These are phyloP conservation scores for Oemleria cerasiformis DNA, from an alignment of 306 rosid species.

Conservation along the genomic window DNA sequence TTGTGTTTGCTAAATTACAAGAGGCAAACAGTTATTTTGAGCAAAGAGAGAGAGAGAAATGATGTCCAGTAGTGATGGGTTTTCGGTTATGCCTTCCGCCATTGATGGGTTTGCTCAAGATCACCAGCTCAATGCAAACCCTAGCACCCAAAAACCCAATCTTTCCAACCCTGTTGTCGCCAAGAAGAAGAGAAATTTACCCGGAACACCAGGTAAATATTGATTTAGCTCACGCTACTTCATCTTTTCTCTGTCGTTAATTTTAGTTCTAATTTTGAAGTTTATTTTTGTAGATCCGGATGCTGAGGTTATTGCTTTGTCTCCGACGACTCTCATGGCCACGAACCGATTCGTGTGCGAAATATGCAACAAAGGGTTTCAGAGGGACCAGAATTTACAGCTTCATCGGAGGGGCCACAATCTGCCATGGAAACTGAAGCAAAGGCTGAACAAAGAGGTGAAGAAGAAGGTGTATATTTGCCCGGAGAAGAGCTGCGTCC, in stretches of 20 bases:
- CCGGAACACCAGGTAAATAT: conserved; percentile 83
- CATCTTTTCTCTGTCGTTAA: not conserved
- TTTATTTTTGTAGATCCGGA: conserved; percentile 65
- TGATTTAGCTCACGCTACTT: not conserved
- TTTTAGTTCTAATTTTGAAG: not conserved
- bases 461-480: conserved; percentile 87
- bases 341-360: conserved; percentile 88
- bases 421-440: conserved; percentile 85
- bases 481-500: conserved; percentile 84
- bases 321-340: conserved; percentile 93
- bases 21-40: conserved; percentile 11
- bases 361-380: conserved; percentile 96
- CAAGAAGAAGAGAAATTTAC: conserved; percentile 88
- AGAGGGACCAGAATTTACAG: conserved; percentile 93
- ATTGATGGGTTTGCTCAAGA: conserved; percentile 48
- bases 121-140: conserved; percentile 49
- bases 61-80: conserved; percentile 62
- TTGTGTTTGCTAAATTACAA: conserved; percentile 14
- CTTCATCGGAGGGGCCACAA: conserved; percentile 93
- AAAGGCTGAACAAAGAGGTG: conserved; percentile 69
- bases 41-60: conserved; percentile 1
- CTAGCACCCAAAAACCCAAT: conserved; percentile 59
- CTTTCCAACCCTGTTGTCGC: conserved; percentile 28
- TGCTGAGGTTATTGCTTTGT: conserved; percentile 87
- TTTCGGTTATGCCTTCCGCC: conserved; percentile 53